Conservation (phyloP, 1,284 basidiomycete genomes). For the Mycosarcoma mackinlayi region DNA sequence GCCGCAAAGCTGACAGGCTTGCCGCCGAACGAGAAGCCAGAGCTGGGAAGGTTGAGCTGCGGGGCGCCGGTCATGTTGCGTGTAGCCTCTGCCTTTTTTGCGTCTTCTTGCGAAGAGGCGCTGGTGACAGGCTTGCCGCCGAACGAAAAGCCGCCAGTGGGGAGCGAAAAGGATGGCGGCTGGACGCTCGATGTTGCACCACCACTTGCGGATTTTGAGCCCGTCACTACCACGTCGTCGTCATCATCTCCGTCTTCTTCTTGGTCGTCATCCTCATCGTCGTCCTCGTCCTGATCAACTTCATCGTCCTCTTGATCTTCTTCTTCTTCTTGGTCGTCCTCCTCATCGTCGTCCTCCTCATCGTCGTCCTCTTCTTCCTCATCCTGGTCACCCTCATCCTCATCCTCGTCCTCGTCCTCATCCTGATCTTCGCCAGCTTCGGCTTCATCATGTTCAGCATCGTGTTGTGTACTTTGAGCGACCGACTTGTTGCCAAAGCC, state of each 20-base stretch:
- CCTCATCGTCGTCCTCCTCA: slow-evolving; percentile 15
- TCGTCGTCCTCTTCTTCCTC: slow-evolving; percentile 22
- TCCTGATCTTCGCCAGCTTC: slow-evolving; percentile 9
- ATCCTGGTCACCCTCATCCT: slow-evolving; percentile 15
- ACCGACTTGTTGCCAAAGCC: not conserved
- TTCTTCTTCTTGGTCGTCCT: slow-evolving; percentile 23
- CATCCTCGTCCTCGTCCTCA: slow-evolving; percentile 2
- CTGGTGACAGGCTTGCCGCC: slow-evolving; percentile 32
- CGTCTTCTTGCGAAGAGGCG: slow-evolving; percentile 16
- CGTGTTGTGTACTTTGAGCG: not conserved
- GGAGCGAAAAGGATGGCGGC: slow-evolving; percentile 36
- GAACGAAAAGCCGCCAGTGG: slow-evolving; percentile 42
- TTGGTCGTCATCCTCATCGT: slow-evolving; percentile 3
- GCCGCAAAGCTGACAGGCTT: slow-evolving; percentile 27
- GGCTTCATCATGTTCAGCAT: not conserved
- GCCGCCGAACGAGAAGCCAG: slow-evolving; percentile 41
- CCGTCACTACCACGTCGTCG: slow-evolving; percentile 21
- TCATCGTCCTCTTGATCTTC: slow-evolving; percentile 20
- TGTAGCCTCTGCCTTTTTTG: slow-evolving; percentile 34
- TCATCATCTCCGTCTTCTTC: slow-evolving; percentile 29
- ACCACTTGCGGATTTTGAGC: slow-evolving; percentile 18
- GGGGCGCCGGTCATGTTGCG: slow-evolving; percentile 39
- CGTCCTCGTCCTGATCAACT: slow-evolving; percentile 11
- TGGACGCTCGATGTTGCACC: slow-evolving; percentile 7
- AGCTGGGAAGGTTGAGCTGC: slow-evolving; percentile 14